Evolutionary conservation across 257 asterid species (phyloP).

Genomic region (Misopates orontium): DNA sequence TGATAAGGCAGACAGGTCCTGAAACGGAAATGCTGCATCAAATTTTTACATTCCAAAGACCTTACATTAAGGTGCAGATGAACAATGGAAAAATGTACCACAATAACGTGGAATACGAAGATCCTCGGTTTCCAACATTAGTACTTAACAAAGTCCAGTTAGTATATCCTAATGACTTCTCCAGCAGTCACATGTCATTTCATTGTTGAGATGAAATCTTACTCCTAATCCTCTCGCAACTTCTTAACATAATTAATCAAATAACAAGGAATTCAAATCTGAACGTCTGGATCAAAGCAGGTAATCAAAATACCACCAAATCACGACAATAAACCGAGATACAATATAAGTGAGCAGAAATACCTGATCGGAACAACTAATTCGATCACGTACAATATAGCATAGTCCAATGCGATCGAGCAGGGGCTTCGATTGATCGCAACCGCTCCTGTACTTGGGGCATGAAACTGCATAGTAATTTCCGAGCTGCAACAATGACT

Average conservation of each 20-base stretch:
- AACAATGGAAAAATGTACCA: conserved; percentile 7
- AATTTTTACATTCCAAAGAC: conserved; percentile 6
- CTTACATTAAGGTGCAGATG: conserved; percentile 2
- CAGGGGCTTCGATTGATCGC: conserved; percentile 44
- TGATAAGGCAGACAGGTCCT: neutral
- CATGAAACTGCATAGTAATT: conserved; percentile 66
- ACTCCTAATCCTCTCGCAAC: conserved; percentile 12
- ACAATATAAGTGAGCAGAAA: neutral
- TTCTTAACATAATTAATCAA: neutral
- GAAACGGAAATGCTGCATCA: conserved; percentile 1
- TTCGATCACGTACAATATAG: conserved; percentile 55
- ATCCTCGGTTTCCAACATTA: neutral
- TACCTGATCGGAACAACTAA: conserved; percentile 64
- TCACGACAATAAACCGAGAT: neutral
- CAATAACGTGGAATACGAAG: neutral
- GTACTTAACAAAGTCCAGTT: neutral
- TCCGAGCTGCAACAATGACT: conserved; percentile 88
- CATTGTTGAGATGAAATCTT: conserved; percentile 1
- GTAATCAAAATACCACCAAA: neutral
- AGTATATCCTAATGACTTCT: neutral
- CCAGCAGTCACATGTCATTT: neutral
- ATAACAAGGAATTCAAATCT: conserved; percentile 4
- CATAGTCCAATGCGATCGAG: conserved; percentile 84
- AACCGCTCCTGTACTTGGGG: conserved; percentile 28
- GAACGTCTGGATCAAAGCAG: conserved; percentile 11